Evolutionary conservation across 805 yeast species (phyloP).

Genomic region (Babjeviella inositovora): DNA sequence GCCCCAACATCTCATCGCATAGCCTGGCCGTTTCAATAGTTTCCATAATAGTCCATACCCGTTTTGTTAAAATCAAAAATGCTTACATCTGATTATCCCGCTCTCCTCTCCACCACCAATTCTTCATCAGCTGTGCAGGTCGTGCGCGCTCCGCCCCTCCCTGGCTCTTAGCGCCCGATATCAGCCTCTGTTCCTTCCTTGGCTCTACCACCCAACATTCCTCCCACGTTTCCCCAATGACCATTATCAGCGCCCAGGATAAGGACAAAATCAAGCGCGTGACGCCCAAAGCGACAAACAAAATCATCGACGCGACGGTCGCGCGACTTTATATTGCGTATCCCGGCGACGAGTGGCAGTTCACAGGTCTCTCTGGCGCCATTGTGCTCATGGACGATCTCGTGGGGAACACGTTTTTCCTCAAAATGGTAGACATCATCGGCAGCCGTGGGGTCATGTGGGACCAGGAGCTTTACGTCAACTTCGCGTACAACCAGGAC

Average conservation of each 20-base stretch:
- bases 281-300: constrained; percentile 77
- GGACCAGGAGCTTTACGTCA: constrained; percentile 91
- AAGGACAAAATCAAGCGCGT: constrained; percentile 83
- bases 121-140: too few species aligned
- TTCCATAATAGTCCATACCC: too few species aligned
- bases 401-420: constrained; percentile 86
- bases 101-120: too few species aligned
- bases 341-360: constrained; percentile 73
- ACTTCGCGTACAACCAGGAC: constrained; percentile 85
- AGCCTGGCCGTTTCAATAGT: too few species aligned
- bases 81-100: too few species aligned
- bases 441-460: constrained; percentile 82
- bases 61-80: too few species aligned
- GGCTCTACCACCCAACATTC: too few species aligned
- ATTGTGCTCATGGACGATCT: constrained; percentile 76
- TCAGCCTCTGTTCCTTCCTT: too few species aligned
- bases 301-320: constrained; percentile 78
- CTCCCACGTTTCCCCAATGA: too few species aligned
- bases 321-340: constrained; percentile 83
- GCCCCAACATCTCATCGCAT: too few species aligned
- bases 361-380: constrained; percentile 85
- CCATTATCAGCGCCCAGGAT: constrained; percentile 30
- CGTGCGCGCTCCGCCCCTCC: too few species aligned
- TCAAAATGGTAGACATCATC: constrained; percentile 73
- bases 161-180: too few species aligned